phyloP scores from a whole-genome alignment of 2,329 filamentous ascomycete species.

The Pyricularia grisea region DNA sequence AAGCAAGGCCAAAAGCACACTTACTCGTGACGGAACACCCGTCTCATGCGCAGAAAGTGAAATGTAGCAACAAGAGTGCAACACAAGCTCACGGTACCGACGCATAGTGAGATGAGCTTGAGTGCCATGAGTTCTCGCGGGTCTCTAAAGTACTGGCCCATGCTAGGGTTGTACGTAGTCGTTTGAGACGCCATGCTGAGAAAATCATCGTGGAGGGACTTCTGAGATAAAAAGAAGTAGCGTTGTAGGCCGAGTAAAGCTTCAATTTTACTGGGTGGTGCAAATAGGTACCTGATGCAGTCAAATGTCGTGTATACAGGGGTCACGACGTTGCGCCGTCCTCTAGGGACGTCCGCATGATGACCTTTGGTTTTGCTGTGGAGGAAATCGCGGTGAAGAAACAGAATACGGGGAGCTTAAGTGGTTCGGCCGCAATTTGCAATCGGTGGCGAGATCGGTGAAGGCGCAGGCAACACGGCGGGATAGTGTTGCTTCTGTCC shows the following conservation, averaged over 20 bases:
- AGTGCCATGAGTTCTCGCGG: not conserved
- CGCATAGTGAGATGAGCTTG: conserved; percentile 26
- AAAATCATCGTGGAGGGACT: not conserved
- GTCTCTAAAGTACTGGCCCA: not conserved
- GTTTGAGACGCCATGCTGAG: not conserved
- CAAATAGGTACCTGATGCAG: not conserved
- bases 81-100: conserved; percentile 43
- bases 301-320: not conserved
- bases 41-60: conserved; percentile 66
- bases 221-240: not conserved
- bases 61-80: conserved; percentile 50
- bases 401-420: not conserved
- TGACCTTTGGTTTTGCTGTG: not conserved
- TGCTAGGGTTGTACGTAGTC: not conserved
- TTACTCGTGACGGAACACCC: conserved; percentile 65
- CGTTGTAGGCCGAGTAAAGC: not conserved
- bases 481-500: not conserved
- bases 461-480: not conserved
- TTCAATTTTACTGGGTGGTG: not conserved
- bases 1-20: conserved; percentile 15
- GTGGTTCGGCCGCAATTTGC: not conserved
- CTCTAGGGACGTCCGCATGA: not conserved
- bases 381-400: not conserved
- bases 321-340: not conserved
- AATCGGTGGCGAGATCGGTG: not conserved